Evolutionary conservation across 192 early-diverging fungal species (phyloP), one percentile per base, ranked within the genome.

Genomic region (Coemansia sp.): DNA sequence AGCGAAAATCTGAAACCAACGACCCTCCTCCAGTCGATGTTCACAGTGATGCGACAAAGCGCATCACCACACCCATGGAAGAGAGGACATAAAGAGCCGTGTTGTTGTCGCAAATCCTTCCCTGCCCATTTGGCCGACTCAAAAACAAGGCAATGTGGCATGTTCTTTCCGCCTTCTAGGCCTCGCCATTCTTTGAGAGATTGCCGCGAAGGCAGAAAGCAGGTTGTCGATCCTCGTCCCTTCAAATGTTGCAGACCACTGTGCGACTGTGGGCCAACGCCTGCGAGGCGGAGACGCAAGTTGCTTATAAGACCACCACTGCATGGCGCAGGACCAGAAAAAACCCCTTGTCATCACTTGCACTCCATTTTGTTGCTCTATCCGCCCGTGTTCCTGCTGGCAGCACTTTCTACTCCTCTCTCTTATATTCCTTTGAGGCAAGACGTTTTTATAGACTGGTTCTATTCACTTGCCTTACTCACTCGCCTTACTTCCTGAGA

Each of bases 381-480:
- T 23, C 8, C 50, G 35, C 35, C 35, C 6, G 16, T 17, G 16
- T 43, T 14, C 42, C 42, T 43, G 11, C 42, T 43, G 42, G 42
- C 42, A 43, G 42, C 16, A 17, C 9, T 32, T 30, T 58, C 30
- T 32, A 33, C 30, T 26, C 40, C 3, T 26, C 28, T 13, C 11
- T 28, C 23, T 55, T 35, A 13, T 58, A 8, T 19, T 17, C 23
- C 23, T 58, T 32, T 16, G 30, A 58, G 32, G 30, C 55, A 58
- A 33, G 55, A 33, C 30, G 55, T 58, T 55, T 32, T 32, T 44
- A 64, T 47, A 64, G 62, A 44, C 62, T 30, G 62, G 62, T 13
- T 64, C 62, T 64, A 64, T 64, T 64, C 26, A 28, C 38, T 62
- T 16, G n/a, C 28, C 43, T 44, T 64, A 23, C 16, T 64, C 42